phyloP scores from a whole-genome alignment of 2,329 filamentous ascomycete species.

The Alternaria arborescens region DNA sequence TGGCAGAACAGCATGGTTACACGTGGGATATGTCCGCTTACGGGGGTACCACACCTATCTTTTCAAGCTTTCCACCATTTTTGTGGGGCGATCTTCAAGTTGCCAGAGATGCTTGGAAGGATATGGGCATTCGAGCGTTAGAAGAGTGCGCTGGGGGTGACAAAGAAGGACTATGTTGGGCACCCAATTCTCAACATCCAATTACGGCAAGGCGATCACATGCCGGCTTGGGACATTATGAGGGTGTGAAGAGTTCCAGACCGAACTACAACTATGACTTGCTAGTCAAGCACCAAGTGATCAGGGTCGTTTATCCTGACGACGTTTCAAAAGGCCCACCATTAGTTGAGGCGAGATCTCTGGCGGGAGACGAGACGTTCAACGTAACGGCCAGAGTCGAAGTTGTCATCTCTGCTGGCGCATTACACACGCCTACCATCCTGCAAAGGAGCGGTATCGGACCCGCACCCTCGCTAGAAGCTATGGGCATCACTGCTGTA shows the following conservation, averaged over 20 bases:
- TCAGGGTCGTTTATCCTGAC: constrained; percentile 8
- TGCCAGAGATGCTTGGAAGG: constrained; percentile 13
- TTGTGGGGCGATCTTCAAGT: constrained; percentile 9
- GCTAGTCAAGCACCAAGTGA: constrained; percentile 12
- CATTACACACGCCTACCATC: constrained; percentile 61
- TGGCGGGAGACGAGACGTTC: neutral
- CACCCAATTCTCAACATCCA: constrained; percentile 14
- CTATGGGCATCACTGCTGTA: constrained; percentile 58
- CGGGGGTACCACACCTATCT: constrained; percentile 11
- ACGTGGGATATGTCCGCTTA: constrained; percentile 18
- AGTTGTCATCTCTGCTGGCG: constrained; percentile 55
- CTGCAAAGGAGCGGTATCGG: constrained; percentile 70
- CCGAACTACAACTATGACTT: constrained; percentile 17
- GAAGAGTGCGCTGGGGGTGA: constrained; percentile 13
- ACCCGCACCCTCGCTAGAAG: constrained; percentile 55
- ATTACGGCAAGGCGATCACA: constrained; percentile 15
- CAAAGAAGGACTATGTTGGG: constrained; percentile 16
- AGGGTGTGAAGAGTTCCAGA: constrained; percentile 5
- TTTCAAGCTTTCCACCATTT: constrained; percentile 14
- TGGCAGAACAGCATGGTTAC: constrained; percentile 9
- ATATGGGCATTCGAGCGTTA: constrained; percentile 2
- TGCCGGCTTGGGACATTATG: constrained; percentile 20
- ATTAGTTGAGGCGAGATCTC: constrained; percentile 42
- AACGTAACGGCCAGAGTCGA: constrained; percentile 2
- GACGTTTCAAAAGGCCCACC: constrained; percentile 7